Evolutionary conservation across 2,329 filamentous ascomycete genomes (phyloP).

Genomic region (Ceratocystis variospora): DNA sequence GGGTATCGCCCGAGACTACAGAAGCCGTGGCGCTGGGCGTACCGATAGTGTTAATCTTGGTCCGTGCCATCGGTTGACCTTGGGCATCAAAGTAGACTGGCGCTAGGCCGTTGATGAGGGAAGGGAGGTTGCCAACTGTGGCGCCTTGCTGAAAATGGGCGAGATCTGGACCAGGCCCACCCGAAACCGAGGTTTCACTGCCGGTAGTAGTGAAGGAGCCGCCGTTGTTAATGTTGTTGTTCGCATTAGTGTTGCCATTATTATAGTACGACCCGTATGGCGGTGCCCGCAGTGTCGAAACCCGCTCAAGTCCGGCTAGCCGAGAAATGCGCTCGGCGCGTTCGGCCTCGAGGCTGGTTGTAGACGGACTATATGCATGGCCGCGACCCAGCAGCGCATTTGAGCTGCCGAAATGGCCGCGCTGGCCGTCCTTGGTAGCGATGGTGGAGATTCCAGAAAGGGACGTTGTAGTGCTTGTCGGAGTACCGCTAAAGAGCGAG

Average conservation of each 20-base stretch:
- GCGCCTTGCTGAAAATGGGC: slow-evolving; percentile 28
- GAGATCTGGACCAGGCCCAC: slow-evolving; percentile 38
- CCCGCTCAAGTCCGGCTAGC: slow-evolving; percentile 76
- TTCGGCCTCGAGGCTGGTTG: slow-evolving; percentile 73
- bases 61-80: slow-evolving; percentile 51
- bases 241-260: slow-evolving; percentile 19
- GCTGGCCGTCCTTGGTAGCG: slow-evolving; percentile 91
- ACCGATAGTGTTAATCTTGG: slow-evolving; percentile 79
- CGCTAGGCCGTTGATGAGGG: slow-evolving; percentile 18
- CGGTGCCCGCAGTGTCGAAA: slow-evolving; percentile 57
- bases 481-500: slow-evolving; percentile 54
- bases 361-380: slow-evolving; percentile 44
- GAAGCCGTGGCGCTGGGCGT: slow-evolving; percentile 71
- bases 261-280: slow-evolving; percentile 19
- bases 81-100: slow-evolving; percentile 69
- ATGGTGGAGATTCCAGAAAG: slow-evolving; percentile 85
- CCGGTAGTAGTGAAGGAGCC: slow-evolving; percentile 22
- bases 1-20: slow-evolving; percentile 36
- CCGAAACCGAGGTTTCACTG: slow-evolving; percentile 22
- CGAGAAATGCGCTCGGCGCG: slow-evolving; percentile 91
- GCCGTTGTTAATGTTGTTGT: slow-evolving; percentile 19
- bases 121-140: slow-evolving; percentile 15
- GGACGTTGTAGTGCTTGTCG: slow-evolving; percentile 82
- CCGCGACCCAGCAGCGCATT: slow-evolving; percentile 41
- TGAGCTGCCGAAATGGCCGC: slow-evolving; percentile 49